phyloP scores from a whole-genome alignment of 73 alveolate species.

The Diophrys appendiculata region DNA sequence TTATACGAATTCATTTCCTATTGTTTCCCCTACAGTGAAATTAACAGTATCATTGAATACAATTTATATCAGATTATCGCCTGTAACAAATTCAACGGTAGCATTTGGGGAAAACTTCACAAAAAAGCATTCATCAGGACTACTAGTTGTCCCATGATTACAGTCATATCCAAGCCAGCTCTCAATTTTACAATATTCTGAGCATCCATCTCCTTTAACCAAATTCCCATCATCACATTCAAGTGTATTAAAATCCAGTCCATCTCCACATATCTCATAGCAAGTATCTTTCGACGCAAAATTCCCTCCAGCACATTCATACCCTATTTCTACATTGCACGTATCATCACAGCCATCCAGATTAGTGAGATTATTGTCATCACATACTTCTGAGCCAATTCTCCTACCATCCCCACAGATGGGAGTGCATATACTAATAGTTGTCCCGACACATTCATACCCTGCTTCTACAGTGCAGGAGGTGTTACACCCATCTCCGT shows the following conservation, averaged over 20 bases:
- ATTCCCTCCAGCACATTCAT: slow-evolving; percentile 5
- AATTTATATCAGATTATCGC: not conserved
- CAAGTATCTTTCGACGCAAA: slow-evolving; percentile 2
- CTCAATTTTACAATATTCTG: slow-evolving; percentile 24
- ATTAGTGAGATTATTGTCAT: not conserved
- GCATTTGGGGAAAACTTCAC: not conserved
- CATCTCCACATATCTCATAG: slow-evolving; percentile 55
- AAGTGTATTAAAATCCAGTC: slow-evolving; percentile 8
- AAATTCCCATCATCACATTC: slow-evolving; percentile 54
- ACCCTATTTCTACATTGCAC: slow-evolving; percentile 6
- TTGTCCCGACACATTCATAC: slow-evolving; percentile 18
- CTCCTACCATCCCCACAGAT: slow-evolving; percentile 15
- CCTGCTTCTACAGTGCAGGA: slow-evolving; percentile 14
- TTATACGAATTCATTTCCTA: no score
- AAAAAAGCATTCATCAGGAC: not conserved
- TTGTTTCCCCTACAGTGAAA: no score
- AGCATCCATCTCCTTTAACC: slow-evolving; percentile 48
- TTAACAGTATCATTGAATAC: not conserved
- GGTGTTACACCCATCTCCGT: slow-evolving; percentile 12
- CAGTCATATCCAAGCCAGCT: not conserved
- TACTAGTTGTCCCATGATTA: not conserved
- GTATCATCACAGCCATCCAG: slow-evolving; percentile 6
- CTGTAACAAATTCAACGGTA: not conserved
- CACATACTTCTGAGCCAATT: not conserved
- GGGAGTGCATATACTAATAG: not conserved